Evolutionary conservation across 2,329 filamentous ascomycete genomes (phyloP).

Genomic region (Fusarium liriodendri): DNA sequence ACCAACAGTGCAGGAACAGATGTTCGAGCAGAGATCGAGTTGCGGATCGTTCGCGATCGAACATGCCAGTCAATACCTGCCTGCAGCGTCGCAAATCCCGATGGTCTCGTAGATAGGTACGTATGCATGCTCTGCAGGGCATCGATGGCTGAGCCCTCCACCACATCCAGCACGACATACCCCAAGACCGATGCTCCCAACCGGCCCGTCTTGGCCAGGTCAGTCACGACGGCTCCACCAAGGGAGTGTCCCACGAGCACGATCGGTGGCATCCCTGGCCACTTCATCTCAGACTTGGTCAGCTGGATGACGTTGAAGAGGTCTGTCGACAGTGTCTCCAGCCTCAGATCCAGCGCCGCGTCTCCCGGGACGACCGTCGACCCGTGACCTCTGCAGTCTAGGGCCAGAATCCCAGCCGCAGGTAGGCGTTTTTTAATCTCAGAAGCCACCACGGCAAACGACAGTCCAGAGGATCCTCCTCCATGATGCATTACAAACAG

Average conservation of each 20-base stretch:
- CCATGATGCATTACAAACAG: conserved; percentile 96
- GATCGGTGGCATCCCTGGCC: conserved; percentile 78
- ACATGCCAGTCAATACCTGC: conserved; percentile 95
- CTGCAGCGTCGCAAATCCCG: conserved; percentile 79
- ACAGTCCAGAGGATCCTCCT: conserved; percentile 91
- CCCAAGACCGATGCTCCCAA: conserved; percentile 79
- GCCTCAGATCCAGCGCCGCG: conserved; percentile 70
- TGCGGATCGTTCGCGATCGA: conserved; percentile 86
- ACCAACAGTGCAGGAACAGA: conserved; percentile 86
- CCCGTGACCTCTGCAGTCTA: conserved; percentile 91
- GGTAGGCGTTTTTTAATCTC: conserved; percentile 84
- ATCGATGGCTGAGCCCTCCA: conserved; percentile 96
- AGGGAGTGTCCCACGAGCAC: conserved; percentile 92
- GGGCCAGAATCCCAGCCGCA: conserved; percentile 82
- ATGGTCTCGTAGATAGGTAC: conserved; percentile 85
- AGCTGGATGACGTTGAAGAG: conserved; percentile 75
- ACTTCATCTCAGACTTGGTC: conserved; percentile 75
- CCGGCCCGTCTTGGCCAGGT: conserved; percentile 76
- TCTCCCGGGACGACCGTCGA: conserved; percentile 66
- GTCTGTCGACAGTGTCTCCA: conserved; percentile 79
- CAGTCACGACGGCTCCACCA: conserved; percentile 89
- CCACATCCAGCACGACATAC: conserved; percentile 92
- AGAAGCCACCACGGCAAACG: conserved; percentile 84
- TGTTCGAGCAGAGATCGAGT: conserved; percentile 82
- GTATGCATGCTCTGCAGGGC: conserved; percentile 94